Base-by-base conservation (phyloP, 306 rosid species). In the Acacia melanoxylon region DNA sequence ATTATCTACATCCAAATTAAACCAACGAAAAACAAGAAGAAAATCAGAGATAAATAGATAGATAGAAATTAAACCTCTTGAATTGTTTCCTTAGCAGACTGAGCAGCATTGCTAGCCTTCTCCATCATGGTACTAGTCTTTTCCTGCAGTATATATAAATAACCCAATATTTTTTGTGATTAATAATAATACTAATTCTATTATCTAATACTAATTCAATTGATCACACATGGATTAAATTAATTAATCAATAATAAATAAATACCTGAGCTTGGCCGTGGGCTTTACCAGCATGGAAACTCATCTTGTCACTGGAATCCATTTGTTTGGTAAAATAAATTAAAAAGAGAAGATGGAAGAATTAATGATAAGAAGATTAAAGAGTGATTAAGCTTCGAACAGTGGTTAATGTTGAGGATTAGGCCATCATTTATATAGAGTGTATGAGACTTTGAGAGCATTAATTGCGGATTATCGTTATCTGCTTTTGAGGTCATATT, bases 241-340 rank as follows among this genome's bases (percentile, higher is more conserved):
- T 10, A 10, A 13, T 14, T 46, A 46, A 46, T 46, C 52, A 46
- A 13, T 46, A 3, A 46, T 46, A 2, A 45, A 45, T 2, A 44
- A 11, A 45, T 29, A 88, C 95, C 91, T 91, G 61, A 37, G 89
- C 52, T 84, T 85, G 94, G 81, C 94, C 94, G 81, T 92, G 78
- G 87, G 97, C 87, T 81, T 87, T 87, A 19, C 97, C 97, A 27
- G 88, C 92, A 27, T 86, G 56, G 85, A 82, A 86, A 81, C 85
- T 75, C 31, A 44, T 65, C 78, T 81, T 44, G 40, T 74, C 4
- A 33, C 12, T 84, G 2, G 83, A 63, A 74, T 85, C 88, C 51
- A 88, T 84, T n/a, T 65, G 76, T 56, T 68, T 19, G 44, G 44
- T n/a, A 16, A 16, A 48, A 46, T 13, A 24, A 27, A 20, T 76